Conservation (phyloP, 2,329 filamentous ascomycete genomes). For the Fusarium tricinctum region DNA sequence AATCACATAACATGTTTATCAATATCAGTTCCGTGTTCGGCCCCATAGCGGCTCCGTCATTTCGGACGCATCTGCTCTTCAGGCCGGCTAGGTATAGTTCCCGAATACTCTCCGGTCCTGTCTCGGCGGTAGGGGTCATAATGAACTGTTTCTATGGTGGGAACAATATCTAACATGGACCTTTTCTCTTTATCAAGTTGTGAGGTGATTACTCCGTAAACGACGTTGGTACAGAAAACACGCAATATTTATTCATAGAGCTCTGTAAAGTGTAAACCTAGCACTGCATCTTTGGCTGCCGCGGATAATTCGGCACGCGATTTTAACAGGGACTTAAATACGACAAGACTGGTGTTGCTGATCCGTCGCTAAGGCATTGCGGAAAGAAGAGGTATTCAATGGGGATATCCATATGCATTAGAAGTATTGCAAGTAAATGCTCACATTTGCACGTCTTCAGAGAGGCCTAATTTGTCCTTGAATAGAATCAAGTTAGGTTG, state of each 20-base stretch:
- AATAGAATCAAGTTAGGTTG: neutral
- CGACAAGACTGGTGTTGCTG: neutral
- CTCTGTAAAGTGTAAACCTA: conserved; percentile 4
- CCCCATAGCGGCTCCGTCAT: conserved; percentile 36
- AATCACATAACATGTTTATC: conserved; percentile 48
- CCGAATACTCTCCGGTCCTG: neutral
- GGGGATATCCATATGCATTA: neutral
- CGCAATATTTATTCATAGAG: conserved; percentile 14
- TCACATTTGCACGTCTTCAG: too few relatives aligned
- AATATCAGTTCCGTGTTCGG: conserved; percentile 28
- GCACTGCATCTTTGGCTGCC: conserved; percentile 7
- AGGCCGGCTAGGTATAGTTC: conserved; percentile 2
- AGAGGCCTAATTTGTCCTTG: too few relatives aligned
- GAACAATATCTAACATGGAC: neutral
- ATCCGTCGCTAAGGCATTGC: neutral
- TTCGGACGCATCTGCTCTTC: conserved; percentile 1
- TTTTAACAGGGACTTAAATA: conserved; percentile 1
- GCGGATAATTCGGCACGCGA: conserved; percentile 23
- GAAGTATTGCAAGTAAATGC: neutral
- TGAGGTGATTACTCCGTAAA: neutral
- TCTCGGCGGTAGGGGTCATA: neutral
- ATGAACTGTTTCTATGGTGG: neutral
- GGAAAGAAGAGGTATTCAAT: neutral
- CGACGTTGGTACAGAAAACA: neutral
- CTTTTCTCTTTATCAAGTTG: neutral